Base-by-base conservation (phyloP, 2,329 filamentous ascomycete species). In the Ceratocystis alfenasii region DNA sequence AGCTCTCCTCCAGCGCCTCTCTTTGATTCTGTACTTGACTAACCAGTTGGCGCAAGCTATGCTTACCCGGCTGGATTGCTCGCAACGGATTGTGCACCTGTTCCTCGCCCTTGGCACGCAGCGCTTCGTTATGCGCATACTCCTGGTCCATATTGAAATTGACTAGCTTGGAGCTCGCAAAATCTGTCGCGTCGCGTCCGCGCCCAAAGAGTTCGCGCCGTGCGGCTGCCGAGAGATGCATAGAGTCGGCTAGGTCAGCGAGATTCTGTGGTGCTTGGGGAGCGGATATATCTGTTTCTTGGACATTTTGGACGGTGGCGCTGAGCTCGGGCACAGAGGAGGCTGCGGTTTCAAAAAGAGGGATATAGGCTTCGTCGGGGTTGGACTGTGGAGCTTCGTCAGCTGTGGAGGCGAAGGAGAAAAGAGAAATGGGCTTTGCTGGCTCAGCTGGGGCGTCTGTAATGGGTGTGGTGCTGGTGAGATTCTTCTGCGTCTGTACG, bases 121-220 rank as follows among this genome's bases (percentile, higher is more conserved):
- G 73, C 70, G 81, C 80, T 76, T 96, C 89, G 74, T 97, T 97
- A 71, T 88, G 84, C 28, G 82, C 83, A 74, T 97, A 97, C 76
- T 96, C 92, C 67, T 80, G 78, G 73, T 95, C 90, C 69, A 90
- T 92, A 76, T 95, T 90, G 81, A 96, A 96, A 72, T 88, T 91
- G 69, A 92, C 81, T 46, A 96, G 81, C 55, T 83, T 86, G n/a
- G 83, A 79, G 2, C 79, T 79, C n/a, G 82, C 78, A 6, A 74
- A 71, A 17, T 72, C 70, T 50, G 72, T 72, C n/a, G 73, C 73
- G 57, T 74, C 72, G 25, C 80, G 80, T 25, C 75, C 74, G 4
- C 92, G 87, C 1, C 93, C 93, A 72, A 97, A 93, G 2, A 97
- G 83, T 73, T 95, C 91, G 53, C 93, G 86, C 50, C 87, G 82